Evolutionary conservation across 2,329 filamentous ascomycete species (phyloP), one percentile per base, ranked within the genome.

Genomic region (Colletotrichum graminicola): DNA sequence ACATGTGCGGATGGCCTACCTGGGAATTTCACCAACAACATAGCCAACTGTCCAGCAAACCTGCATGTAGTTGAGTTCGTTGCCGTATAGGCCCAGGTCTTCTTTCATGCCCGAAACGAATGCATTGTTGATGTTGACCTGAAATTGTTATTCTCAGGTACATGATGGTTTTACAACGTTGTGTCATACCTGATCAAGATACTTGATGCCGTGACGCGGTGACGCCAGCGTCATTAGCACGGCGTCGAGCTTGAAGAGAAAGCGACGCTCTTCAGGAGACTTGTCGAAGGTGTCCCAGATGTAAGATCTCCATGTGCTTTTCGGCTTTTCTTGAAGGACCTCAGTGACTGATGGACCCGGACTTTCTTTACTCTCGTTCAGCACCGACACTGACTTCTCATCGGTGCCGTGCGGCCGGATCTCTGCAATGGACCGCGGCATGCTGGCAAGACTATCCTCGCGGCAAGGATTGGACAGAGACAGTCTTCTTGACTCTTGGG

Each of bases 261-360:
- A 83, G 6, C 73, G 76, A 5, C 79, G 77, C 71, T 84, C 82
- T 49, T 82, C 79, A 0, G 81, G 80, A 1, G 79, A 79, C 69
- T 83, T 83, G 70, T 83, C 81, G 26, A 85, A 80, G 0, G 83
- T 84, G 67, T 86, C 84, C 84, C 84, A 86, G 14, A 86, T 11
- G 52, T 85, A 84, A 0, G 83, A 85, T 18, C 79, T 79, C 85
- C 84, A 86, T 45, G 81, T 84, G 60, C 73, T 71, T 63, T 82
- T 81, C 0, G 80, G 81, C 2, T 74, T 76, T 41, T 78, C 70
- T 34, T 77, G 74, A 16, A 77, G 51, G 6, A 71, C 68, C n/a
- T 71, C 64, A 8, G 52, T 56, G n/a, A 71, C 14, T 10, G 62
- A 49, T 2, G 36, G 61, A 16, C 49, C 39, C 6, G 41, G 8